phyloP scores from a whole-genome alignment of 176 grass and related monocot species.

The Bromus sterilis region DNA sequence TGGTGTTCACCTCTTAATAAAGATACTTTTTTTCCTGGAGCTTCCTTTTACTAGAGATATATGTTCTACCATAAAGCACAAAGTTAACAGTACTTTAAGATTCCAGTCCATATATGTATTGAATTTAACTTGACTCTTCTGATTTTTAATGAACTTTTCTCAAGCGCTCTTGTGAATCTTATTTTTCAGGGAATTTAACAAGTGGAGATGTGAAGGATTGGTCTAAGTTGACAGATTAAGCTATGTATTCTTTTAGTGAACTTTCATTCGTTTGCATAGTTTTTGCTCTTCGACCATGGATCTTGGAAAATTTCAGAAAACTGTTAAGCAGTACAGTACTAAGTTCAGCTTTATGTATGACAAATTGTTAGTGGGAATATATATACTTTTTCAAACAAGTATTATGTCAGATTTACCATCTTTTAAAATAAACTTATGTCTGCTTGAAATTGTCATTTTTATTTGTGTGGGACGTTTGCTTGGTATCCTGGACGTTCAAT shows the following conservation, averaged over 20 bases:
- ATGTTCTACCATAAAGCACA: no score
- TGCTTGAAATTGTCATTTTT: not conserved
- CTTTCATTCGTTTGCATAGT: not conserved
- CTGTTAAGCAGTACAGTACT: no score
- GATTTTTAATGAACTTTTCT: no score
- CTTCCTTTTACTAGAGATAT: no score
- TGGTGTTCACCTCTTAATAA: no score
- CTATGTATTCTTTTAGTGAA: not conserved
- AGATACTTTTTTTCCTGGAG: no score
- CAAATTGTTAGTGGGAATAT: not conserved
- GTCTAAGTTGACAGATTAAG: not conserved
- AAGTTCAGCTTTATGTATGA: not conserved
- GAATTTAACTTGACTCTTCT: no score
- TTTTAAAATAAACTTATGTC: not conserved
- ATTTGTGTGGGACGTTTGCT: not conserved
- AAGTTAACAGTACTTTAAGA: no score
- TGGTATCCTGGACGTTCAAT: no score
- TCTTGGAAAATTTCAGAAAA: not conserved
- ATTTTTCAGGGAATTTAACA: no score
- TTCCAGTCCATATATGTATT: no score
- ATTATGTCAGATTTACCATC: not conserved
- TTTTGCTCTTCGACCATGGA: not conserved
- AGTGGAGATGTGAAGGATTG: not conserved
- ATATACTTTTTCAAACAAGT: not conserved
- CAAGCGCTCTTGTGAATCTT: no score